Percentiles rank a stretch among this genome's conserved stretches.
These are phyloP conservation scores for Trypanosoma boissoni DNA, from an alignment of 208 protist species.

Conservation along the genomic window DNA sequence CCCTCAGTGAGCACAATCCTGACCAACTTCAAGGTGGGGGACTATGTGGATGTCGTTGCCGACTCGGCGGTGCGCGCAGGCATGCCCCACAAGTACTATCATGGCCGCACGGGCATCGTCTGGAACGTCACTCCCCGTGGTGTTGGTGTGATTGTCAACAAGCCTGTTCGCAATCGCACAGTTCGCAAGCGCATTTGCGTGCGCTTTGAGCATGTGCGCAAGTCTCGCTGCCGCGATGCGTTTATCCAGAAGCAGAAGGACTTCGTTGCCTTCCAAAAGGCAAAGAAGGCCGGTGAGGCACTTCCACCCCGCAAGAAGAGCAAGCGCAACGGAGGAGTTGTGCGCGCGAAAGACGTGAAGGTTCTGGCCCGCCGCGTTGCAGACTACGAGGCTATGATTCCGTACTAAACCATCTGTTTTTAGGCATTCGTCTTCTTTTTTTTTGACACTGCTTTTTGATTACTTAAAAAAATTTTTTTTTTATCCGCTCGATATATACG, in stretches of 20 bases:
- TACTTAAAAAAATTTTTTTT: constrained; percentile 6
- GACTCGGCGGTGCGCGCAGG: constrained; percentile 99
- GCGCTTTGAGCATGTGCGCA: constrained; percentile 98
- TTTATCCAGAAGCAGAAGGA: constrained; percentile 85
- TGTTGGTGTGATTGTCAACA: constrained; percentile 99
- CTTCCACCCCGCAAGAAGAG: constrained; percentile 70
- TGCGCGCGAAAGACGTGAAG: constrained; percentile 74
- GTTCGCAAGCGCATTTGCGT: constrained; percentile 99
- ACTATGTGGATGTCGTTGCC: constrained; percentile 99
- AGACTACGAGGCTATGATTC: constrained; percentile 88
- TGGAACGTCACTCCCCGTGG: constrained; percentile 99
- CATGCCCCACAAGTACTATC: constrained; percentile 99
- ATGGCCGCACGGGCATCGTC: constrained; percentile 99
- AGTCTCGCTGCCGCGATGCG: constrained; percentile 90
- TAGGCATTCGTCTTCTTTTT: neutral
- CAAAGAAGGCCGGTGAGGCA: constrained; percentile 82
- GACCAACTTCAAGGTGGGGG: constrained; percentile 96
- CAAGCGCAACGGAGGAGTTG: constrained; percentile 67
- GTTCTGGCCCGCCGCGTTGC: constrained; percentile 67
- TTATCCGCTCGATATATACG: too few species aligned
- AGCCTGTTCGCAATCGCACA: constrained; percentile 96
- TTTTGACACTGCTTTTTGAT: neutral
- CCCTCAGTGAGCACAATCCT: constrained; percentile 96
- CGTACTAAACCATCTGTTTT: constrained; percentile 24
- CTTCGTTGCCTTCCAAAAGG: constrained; percentile 63